Base-by-base conservation (phyloP, 176 grass and related monocot genomes). In the Musa acuminata region DNA sequence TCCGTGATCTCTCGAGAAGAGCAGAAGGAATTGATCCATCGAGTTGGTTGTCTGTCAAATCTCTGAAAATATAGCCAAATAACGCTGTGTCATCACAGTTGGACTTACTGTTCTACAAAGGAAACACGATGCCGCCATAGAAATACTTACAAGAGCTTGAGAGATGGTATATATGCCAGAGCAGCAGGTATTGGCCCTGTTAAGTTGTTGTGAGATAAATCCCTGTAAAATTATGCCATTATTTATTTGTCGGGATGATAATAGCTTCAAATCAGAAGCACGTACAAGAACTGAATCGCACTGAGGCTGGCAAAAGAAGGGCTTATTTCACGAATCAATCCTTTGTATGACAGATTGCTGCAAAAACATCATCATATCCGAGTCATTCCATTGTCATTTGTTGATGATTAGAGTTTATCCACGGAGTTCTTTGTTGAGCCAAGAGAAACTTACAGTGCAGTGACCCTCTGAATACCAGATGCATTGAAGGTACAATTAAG, bases 11-110 rank as follows among this genome's bases (percentile, higher is more conserved):
- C 4, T 48, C 67, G 11, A 70, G 35, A 51, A 70, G 67, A 21
- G 17, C 67, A 51, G 67, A 70, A 51, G 67, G 67, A 70, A 70
- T 21, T 8, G 17, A 17, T 20, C 25, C 35, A 49, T 58, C 72
- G 1, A 83, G 53, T 9, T 87, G 23, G 59, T 87, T 87, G 68
- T 82, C 85, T 57, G 72, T 76, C 17, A 87, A 49, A 78, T 87
- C 79, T 62, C 81, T 87, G 54, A 1, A 62, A 73, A 16, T n/a
- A 16, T 11, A 69, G 27, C 6, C 64, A 70, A 21, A 49, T 51
- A 70, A n/a, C 20, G 14, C 11, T 1, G 43, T 64, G 6, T 64
- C 22, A 9, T 8, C 21, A 63, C 7, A 23, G 11, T 65, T n/a
- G 6, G 9, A 9, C 60, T 63, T 23, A 29, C 26, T 65, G 1